A percentile compares a stretch with the other conserved stretches of the same genome.
These are phyloP conservation scores for Capronia americana DNA, from an alignment of 2,329 filamentous ascomycete species.

Conservation along the genomic window DNA sequence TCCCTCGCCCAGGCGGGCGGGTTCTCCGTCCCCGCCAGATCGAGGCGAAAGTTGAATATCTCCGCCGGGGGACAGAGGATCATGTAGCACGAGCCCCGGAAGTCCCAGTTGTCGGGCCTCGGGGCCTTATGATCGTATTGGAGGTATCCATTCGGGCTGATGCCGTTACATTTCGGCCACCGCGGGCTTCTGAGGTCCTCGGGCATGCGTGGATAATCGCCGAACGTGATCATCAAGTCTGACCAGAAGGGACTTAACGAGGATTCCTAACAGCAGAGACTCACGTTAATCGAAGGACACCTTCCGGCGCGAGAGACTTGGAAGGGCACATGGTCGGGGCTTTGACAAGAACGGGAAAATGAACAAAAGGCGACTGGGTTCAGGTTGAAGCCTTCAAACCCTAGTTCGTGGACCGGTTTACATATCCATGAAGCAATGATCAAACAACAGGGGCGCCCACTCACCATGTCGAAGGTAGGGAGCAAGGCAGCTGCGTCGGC, in stretches of 20 bases:
- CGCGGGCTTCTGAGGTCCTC: neutral
- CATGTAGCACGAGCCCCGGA: neutral
- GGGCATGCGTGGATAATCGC: neutral
- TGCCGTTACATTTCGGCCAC: neutral
- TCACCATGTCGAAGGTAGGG: neutral
- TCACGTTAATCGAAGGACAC: neutral
- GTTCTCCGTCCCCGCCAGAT: neutral
- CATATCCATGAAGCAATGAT: too few relatives aligned
- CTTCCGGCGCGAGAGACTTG: constrained; percentile 2
- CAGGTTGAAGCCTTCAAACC: too few relatives aligned
- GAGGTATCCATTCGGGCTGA: neutral
- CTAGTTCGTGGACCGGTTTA: too few relatives aligned
- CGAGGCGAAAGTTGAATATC: neutral
- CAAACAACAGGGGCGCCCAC: neutral
- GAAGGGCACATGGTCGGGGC: neutral
- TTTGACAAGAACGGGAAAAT: neutral
- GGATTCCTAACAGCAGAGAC: neutral
- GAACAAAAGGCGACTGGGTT: neutral
- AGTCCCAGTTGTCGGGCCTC: constrained; percentile 1
- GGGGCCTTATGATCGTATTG: neutral
- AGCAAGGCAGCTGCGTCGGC: constrained; percentile 2
- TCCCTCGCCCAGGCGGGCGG: constrained; percentile 8
- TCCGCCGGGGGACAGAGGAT: neutral
- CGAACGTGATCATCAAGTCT: neutral
- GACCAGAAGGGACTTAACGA: constrained; percentile 1